Evolutionary conservation across 2,329 filamentous ascomycete species (phyloP).

Genomic region (Xylariomycetidae sp.): DNA sequence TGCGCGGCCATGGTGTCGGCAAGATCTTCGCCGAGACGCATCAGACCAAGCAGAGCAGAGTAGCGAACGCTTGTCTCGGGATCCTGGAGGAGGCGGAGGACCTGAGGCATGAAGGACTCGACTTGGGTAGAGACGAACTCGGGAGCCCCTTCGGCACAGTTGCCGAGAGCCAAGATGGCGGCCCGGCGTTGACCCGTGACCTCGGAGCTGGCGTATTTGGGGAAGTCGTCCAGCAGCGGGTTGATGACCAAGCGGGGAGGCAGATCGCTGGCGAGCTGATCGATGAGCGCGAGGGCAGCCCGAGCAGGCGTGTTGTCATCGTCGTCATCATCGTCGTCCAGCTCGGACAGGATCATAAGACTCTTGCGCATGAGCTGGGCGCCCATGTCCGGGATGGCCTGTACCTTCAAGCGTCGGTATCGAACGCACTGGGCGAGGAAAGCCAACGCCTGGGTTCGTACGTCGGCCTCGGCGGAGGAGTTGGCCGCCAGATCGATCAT

Average conservation of each 20-base stretch:
- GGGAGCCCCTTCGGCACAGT: constrained; percentile 91
- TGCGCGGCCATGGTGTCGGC: constrained; percentile 83
- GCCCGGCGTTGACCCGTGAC: constrained; percentile 80
- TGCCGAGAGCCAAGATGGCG: constrained; percentile 85
- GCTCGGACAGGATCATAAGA: constrained; percentile 83
- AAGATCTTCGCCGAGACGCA: constrained; percentile 87
- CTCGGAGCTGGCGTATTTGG: constrained; percentile 68
- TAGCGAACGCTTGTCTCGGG: constrained; percentile 78
- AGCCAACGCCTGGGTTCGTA: constrained; percentile 80
- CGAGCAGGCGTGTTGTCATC: constrained; percentile 82
- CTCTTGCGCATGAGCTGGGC: constrained; percentile 82
- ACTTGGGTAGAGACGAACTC: constrained; percentile 97
- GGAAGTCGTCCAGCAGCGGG: constrained; percentile 80
- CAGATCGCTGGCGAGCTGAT: constrained; percentile 80
- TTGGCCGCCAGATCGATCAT: constrained; percentile 85
- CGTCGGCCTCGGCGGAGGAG: constrained; percentile 73
- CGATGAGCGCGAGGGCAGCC: constrained; percentile 79
- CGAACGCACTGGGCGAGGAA: constrained; percentile 91
- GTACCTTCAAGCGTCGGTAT: constrained; percentile 92
- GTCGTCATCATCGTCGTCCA: constrained; percentile 72
- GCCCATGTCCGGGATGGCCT: constrained; percentile 77
- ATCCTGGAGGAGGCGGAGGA: constrained; percentile 79
- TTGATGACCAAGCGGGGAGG: constrained; percentile 93
- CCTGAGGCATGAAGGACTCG: constrained; percentile 74
- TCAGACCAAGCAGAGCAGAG: constrained; percentile 80